These are phyloP conservation scores for Solanum rostratum DNA, from an alignment of 257 asterid genomes.

Conservation along the genomic window DNA sequence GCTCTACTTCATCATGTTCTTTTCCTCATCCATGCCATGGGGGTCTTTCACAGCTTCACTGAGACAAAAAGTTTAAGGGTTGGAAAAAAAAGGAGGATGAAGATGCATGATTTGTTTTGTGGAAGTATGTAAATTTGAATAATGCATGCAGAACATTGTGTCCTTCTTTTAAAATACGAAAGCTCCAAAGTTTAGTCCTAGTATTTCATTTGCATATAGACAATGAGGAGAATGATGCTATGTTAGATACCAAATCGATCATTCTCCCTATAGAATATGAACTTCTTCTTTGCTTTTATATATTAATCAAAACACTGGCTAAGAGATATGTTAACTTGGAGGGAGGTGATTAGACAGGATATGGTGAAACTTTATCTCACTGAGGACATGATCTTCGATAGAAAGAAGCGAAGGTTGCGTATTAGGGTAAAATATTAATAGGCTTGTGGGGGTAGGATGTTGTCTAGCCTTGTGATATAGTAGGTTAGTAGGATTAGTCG, in stretches of 20 bases:
- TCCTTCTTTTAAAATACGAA: neutral
- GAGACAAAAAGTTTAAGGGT: neutral
- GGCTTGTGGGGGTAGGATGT: too few species aligned
- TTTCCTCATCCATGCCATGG: neutral
- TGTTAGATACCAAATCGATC: neutral
- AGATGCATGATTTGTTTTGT: neutral
- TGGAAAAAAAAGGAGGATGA: neutral
- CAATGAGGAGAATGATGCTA: neutral
- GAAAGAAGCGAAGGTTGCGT: too few species aligned
- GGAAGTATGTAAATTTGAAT: neutral
- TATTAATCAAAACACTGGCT: neutral
- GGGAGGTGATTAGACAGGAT: too few species aligned
- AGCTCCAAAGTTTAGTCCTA: neutral
- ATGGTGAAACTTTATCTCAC: too few species aligned
- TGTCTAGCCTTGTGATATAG: too few species aligned
- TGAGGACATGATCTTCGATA: too few species aligned
- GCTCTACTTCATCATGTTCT: neutral
- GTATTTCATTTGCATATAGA: neutral
- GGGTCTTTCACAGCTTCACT: neutral
- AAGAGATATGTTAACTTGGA: neutral
- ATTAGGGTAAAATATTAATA: too few species aligned
- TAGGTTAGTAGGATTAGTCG: too few species aligned
- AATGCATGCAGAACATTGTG: neutral
- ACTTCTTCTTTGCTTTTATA: neutral
- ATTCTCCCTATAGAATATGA: neutral